Evolutionary conservation across 768 basidiomycete genomes (phyloP).

Genomic region (Lactarius vividus): DNA sequence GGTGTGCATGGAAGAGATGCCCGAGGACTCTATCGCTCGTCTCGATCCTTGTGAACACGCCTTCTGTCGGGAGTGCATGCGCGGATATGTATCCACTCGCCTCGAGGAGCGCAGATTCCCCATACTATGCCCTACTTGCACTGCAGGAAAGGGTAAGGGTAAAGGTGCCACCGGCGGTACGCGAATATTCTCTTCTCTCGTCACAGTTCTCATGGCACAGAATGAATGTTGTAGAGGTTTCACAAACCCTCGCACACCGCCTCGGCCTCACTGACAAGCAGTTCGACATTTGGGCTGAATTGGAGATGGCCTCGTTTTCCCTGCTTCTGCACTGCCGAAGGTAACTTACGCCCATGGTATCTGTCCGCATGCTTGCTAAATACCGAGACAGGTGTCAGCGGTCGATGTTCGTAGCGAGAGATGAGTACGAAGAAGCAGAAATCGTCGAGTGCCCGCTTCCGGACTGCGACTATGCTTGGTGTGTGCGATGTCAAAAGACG

Average conservation of each 20-base stretch:
- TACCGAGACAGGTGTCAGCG: slow-evolving; percentile 25
- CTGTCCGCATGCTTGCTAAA: background rate
- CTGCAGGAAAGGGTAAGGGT: slow-evolving; percentile 31
- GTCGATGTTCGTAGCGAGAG: slow-evolving; percentile 33
- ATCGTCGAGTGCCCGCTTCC: slow-evolving; percentile 34
- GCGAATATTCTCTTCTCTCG: slow-evolving; percentile 11
- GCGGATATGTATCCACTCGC: slow-evolving; percentile 41
- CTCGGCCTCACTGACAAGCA: slow-evolving; percentile 47
- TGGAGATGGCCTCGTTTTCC: slow-evolving; percentile 46
- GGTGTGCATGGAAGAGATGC: slow-evolving; percentile 53
- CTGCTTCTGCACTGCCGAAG: slow-evolving; percentile 48
- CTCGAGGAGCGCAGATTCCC: slow-evolving; percentile 57
- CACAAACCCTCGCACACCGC: slow-evolving; percentile 41
- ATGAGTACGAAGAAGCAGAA: slow-evolving; percentile 30
- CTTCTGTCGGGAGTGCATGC: slow-evolving; percentile 55
- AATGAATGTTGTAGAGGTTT: slow-evolving; percentile 36
- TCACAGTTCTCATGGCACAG: background rate
- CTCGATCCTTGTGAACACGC: slow-evolving; percentile 48
- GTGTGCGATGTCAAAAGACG: slow-evolving; percentile 34
- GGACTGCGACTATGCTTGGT: slow-evolving; percentile 34
- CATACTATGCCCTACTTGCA: slow-evolving; percentile 59
- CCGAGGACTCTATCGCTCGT: slow-evolving; percentile 42
- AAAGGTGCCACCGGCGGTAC: slow-evolving; percentile 35
- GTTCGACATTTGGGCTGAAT: slow-evolving; percentile 42
- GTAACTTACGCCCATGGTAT: slow-evolving; percentile 34